Conservation (phyloP, 2,329 filamentous ascomycete species). For the Fusarium albosuccineum region DNA sequence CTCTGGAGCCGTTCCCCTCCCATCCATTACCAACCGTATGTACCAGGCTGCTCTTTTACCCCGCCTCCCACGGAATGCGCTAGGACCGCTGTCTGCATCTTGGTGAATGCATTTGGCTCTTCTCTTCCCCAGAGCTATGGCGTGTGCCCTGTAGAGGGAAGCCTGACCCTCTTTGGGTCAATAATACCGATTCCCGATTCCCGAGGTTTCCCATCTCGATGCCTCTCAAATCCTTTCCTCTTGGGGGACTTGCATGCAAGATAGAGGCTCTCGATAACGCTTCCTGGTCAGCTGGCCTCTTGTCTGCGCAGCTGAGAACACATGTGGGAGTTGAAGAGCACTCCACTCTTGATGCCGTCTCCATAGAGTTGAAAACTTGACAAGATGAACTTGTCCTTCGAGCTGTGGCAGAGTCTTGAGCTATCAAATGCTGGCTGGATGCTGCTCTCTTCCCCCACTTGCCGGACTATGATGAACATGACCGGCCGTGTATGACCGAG, state of each 20-base stretch:
- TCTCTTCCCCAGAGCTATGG: constrained; percentile 6
- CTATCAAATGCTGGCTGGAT: background rate
- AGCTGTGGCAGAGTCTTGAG: background rate
- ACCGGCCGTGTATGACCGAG: constrained; percentile 8
- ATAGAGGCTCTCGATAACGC: background rate
- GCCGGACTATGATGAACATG: constrained; percentile 1
- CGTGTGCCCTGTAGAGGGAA: constrained; percentile 6
- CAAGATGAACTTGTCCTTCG: background rate
- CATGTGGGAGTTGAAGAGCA: background rate
- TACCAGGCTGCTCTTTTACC: constrained; percentile 7
- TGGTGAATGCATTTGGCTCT: background rate
- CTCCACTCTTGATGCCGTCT: background rate
- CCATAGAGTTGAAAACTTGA: background rate
- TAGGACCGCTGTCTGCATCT: background rate
- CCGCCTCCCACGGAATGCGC: constrained; percentile 14
- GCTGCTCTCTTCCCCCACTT: background rate
- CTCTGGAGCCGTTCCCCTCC: background rate
- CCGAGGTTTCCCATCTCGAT: constrained; percentile 25
- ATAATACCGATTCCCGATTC: constrained; percentile 32
- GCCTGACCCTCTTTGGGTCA: constrained; percentile 6
- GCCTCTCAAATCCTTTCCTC: constrained; percentile 20
- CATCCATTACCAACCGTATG: constrained; percentile 13
- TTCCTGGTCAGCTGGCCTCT: background rate
- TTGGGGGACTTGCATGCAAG: constrained; percentile 9
- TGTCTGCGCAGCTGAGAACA: background rate